phyloP scores from a whole-genome alignment of 2,329 filamentous ascomycete species.

The Didymellaceae sp. region DNA sequence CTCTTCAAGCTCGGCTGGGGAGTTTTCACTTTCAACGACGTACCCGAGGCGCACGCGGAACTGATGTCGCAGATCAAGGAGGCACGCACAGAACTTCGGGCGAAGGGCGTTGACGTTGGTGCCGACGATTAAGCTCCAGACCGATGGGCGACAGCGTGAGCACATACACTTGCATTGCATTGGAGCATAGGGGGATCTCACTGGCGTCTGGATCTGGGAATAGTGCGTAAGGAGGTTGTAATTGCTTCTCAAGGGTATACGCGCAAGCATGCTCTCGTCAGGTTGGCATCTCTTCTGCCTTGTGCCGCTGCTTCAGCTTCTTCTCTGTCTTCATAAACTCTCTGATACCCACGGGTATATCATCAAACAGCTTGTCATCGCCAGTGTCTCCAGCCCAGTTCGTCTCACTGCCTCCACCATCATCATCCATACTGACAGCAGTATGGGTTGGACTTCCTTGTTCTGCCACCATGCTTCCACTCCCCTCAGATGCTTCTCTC shows the following conservation, averaged over 20 bases:
- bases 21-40: constrained; percentile 95
- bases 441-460: constrained; percentile 56
- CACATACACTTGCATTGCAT: constrained; percentile 11
- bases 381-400: constrained; percentile 62
- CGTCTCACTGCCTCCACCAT: constrained; percentile 75
- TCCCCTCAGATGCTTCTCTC: constrained; percentile 35
- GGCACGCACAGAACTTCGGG: constrained; percentile 75
- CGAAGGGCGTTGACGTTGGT: constrained; percentile 80
- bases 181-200: constrained; percentile 12
- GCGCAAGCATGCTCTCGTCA: constrained; percentile 18
- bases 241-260: constrained; percentile 21
- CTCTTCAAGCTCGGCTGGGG: constrained; percentile 91
- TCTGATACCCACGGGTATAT: constrained; percentile 87
- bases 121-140: constrained; percentile 37
- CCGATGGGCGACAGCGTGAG: not conserved
- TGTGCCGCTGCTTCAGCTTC: constrained; percentile 77
- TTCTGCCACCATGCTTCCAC: constrained; percentile 45
- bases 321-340: constrained; percentile 99
- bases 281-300: constrained; percentile 57
- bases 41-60: constrained; percentile 87
- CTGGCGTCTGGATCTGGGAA: constrained; percentile 7
- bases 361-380: constrained; percentile 74
- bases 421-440: constrained; percentile 75
- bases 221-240: constrained; percentile 5
- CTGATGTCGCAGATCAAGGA: constrained; percentile 83